Percentiles rank a stretch among this genome's conserved stretches.
These are phyloP conservation scores for Collybia sordida DNA, from an alignment of 768 basidiomycete genomes.

Conservation along the genomic window DNA sequence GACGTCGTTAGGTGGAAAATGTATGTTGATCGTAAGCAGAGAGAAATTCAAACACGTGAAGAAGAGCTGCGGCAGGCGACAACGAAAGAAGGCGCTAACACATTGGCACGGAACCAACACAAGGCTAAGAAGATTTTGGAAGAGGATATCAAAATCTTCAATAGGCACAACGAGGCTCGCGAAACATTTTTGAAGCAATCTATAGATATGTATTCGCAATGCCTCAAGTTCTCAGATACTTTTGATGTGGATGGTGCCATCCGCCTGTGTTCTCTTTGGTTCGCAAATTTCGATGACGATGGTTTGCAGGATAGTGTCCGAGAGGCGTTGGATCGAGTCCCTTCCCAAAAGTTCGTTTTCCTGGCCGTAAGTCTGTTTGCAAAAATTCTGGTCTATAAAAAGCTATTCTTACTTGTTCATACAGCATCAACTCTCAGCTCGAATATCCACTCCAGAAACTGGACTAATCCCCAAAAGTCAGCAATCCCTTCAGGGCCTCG, in stretches of 20 bases:
- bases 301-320: constrained; percentile 36
- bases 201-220: constrained; percentile 82
- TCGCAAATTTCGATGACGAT: constrained; percentile 75
- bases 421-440: constrained; percentile 89
- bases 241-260: constrained; percentile 80
- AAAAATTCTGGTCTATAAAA: neutral
- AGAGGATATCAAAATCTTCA: constrained; percentile 48
- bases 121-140: constrained; percentile 35
- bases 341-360: constrained; percentile 88
- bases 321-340: constrained; percentile 55
- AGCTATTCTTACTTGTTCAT: constrained; percentile 1
- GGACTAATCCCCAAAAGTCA: constrained; percentile 42
- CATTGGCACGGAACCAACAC: constrained; percentile 20
- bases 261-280: constrained; percentile 89
- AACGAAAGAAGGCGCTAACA: constrained; percentile 10
- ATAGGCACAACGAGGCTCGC: constrained; percentile 54
- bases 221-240: constrained; percentile 64
- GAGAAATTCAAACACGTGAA: constrained; percentile 62
- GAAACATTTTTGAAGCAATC: constrained; percentile 71
- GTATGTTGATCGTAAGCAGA: constrained; percentile 70
- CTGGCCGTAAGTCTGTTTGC: constrained; percentile 52
- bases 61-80: constrained; percentile 25
- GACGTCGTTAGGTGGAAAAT: constrained; percentile 69
- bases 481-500: constrained; percentile 55
- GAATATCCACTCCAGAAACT: constrained; percentile 53